These are phyloP conservation scores for Rasamsonia emersonii DNA, from an alignment of 2,329 filamentous ascomycete genomes.

Conservation along the genomic window DNA sequence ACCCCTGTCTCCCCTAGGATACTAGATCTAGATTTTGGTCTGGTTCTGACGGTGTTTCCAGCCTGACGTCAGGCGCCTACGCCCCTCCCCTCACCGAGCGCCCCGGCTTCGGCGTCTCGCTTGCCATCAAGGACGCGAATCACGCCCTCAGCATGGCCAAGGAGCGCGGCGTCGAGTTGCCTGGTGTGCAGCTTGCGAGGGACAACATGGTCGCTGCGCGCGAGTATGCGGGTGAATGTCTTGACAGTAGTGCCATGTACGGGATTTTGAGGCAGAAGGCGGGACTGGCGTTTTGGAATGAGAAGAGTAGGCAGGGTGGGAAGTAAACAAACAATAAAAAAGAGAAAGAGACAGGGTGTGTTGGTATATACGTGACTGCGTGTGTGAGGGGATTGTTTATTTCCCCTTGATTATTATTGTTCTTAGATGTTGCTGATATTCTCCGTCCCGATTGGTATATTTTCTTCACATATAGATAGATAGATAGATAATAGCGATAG, in stretches of 20 bases:
- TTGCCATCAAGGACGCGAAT: constrained; percentile 30
- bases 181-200: constrained; percentile 24
- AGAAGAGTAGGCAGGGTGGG: constrained; percentile 21
- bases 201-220: constrained; percentile 28
- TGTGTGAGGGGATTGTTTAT: too few relatives aligned
- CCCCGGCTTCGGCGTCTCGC: constrained; percentile 29
- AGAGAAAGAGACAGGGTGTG: too few relatives aligned
- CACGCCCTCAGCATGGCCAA: constrained; percentile 26
- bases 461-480: too few relatives aligned
- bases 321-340: constrained; percentile 4
- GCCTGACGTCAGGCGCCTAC: constrained; percentile 36
- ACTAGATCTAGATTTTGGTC: neutral
- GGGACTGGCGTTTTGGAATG: constrained; percentile 30
- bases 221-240: constrained; percentile 27
- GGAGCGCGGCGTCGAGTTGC: constrained; percentile 22
- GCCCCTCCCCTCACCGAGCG: constrained; percentile 27
- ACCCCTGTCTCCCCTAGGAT: neutral
- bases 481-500: too few relatives aligned
- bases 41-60: constrained; percentile 5
- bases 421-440: too few relatives aligned
- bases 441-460: too few relatives aligned
- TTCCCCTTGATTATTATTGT: too few relatives aligned
- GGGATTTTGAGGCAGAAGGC: constrained; percentile 27
- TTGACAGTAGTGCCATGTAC: constrained; percentile 33
- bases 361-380: too few relatives aligned